These are phyloP conservation scores for Monilinia fructigena DNA, from an alignment of 2,329 filamentous ascomycete species.

Conservation along the genomic window DNA sequence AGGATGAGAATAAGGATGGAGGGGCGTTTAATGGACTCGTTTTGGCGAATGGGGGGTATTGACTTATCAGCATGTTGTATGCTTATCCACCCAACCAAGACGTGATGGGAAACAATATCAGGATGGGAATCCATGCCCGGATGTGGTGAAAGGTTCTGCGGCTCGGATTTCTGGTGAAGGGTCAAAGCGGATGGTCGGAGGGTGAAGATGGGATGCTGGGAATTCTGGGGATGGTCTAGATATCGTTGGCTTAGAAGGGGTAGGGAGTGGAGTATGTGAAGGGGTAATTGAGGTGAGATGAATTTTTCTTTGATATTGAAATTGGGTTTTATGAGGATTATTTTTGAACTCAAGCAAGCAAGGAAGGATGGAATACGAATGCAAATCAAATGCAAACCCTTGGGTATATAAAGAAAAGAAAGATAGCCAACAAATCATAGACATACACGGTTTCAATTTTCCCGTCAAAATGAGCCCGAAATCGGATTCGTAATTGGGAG, in stretches of 20 bases:
- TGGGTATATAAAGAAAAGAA: not conserved
- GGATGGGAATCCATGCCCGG: conserved; percentile 45
- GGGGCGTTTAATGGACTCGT: conserved; percentile 53
- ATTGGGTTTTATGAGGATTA: not conserved
- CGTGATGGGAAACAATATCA: conserved; percentile 46
- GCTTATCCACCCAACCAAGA: conserved; percentile 51
- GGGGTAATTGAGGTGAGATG: conserved; percentile 52
- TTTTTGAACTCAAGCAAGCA: no score
- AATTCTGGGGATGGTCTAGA: not conserved
- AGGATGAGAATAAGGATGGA: conserved; percentile 19
- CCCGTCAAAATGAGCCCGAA: conserved; percentile 49
- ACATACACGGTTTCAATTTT: conserved; percentile 62
- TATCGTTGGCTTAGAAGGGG: not conserved
- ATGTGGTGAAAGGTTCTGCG: conserved; percentile 40
- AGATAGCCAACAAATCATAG: conserved; percentile 38
- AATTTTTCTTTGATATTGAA: not conserved
- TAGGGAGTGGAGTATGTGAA: conserved; percentile 45
- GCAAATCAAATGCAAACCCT: no score
- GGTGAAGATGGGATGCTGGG: no score
- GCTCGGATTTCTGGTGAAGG: not conserved
- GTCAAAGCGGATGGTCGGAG: not conserved
- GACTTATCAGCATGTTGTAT: conserved; percentile 64
- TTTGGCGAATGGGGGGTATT: conserved; percentile 63
- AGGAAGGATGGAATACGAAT: not conserved
- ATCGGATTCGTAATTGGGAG: conserved; percentile 53